Evolutionary conservation across 2,329 filamentous ascomycete species (phyloP), one percentile per base, ranked within the genome.

Genomic region (Shiraia bambusicola): DNA sequence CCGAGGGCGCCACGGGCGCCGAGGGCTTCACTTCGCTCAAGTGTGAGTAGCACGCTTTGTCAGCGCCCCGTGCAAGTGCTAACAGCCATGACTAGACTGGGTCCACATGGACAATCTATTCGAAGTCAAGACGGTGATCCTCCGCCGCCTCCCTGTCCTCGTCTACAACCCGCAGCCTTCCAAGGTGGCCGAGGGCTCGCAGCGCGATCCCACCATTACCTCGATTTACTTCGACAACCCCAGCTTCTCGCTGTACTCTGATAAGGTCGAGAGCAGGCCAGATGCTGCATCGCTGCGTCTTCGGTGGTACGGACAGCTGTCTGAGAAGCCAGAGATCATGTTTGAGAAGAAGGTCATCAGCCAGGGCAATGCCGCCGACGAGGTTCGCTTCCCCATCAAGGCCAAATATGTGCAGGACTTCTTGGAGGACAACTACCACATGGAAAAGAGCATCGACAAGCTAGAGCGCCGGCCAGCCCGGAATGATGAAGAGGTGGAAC

Each of bases 201-300:
- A 90, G 52, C 76, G 77, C 33, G 92, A 97, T 60, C 93, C 93
- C 5, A 87, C 88, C 36, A 87, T 97, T 54, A 97, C 91, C 12
- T 96, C 92, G 17, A 82, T 98, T 28, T 98, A 98, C 72, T 95
- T 97, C 61, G 93, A 98, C 69, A 95, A 84, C 65, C 77, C 82
- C 28, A 83, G 84, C 52, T 97, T 98, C 68, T 80, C 86, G 11
- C 77, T 97, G 8, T 98, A 97, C 70, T 82, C 81, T 11, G 81
- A 86, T 58, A 97, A 97, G 72, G 83, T 96, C 15, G 84, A 87
- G 46, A 81, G 84, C 49, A 77, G 84, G 46, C 76, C 82, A 1
- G 83, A 90, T 59, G 88, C 89, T 6, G 83, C 87, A 2, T 96
- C 92, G 16, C 71, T 98, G 35, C 83, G 93, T 7, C 76, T 97